Evolutionary conservation across 805 yeast genomes (phyloP).

Genomic region (Starmerella lactis-condensi): DNA sequence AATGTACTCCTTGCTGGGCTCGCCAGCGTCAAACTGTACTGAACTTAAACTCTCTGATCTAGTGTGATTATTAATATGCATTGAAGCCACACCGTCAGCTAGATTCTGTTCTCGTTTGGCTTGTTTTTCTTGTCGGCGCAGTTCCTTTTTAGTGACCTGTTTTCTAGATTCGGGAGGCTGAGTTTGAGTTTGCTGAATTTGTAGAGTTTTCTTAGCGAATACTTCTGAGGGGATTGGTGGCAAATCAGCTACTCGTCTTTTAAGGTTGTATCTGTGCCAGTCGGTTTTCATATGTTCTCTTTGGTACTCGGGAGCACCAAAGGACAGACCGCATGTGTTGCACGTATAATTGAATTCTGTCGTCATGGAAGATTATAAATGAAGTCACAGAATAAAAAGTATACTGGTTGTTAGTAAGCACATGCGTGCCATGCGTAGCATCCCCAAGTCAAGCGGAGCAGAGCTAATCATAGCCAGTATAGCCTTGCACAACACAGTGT

Average conservation of each 20-base stretch:
- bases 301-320: conserved; percentile 67
- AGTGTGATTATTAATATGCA: conserved; percentile 2
- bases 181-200: conserved; percentile 18
- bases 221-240: conserved; percentile 52
- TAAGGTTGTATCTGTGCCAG: conserved; percentile 93
- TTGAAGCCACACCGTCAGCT: conserved; percentile 2
- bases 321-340: conserved; percentile 70
- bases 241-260: conserved; percentile 73
- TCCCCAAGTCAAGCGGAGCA: no score
- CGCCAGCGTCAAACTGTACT: conserved; percentile 12
- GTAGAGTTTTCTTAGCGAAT: conserved; percentile 49
- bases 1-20: conserved; percentile 7
- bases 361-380: no score
- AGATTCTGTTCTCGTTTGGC: conserved; percentile 8
- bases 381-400: no score
- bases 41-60: conserved; percentile 5
- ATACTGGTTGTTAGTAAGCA: no score
- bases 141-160: conserved; percentile 25
- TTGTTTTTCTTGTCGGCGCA: conserved; percentile 20
- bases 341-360: conserved; percentile 40
- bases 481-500: no score
- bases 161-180: conserved; percentile 11
- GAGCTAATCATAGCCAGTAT: no score
- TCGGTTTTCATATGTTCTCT: conserved; percentile 91
- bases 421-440: no score